A percentile compares a stretch with the other conserved stretches of the same genome.
These are phyloP conservation scores for Escallonia rubra DNA, from an alignment of 129 eudicot species.

Conservation along the genomic window DNA sequence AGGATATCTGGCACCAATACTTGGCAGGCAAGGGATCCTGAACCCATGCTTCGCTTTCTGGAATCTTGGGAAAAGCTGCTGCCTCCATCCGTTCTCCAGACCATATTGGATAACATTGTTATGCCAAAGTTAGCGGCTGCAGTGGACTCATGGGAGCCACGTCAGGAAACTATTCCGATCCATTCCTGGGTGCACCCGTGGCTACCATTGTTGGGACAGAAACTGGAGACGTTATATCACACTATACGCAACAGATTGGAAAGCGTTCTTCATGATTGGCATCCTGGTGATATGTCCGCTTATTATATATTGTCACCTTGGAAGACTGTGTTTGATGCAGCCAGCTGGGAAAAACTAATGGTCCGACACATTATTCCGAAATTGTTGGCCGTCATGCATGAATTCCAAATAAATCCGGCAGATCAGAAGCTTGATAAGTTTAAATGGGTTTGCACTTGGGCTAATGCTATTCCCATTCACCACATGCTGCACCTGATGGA, in stretches of 20 bases:
- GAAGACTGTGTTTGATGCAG: too few relatives aligned
- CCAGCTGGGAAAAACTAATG: too few relatives aligned
- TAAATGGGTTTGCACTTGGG: conserved; percentile 66
- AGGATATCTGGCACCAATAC: conserved; percentile 30
- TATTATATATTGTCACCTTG: too few relatives aligned
- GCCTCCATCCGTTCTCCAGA: conserved; percentile 59
- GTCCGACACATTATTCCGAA: too few relatives aligned
- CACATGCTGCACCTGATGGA: conserved; percentile 81
- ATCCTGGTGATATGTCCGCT: too few relatives aligned
- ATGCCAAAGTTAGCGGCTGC: conserved; percentile 50
- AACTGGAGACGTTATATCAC: conserved; percentile 33
- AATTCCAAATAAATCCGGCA: too few relatives aligned
- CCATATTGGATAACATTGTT: conserved; percentile 49
- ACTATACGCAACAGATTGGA: conserved; percentile 26
- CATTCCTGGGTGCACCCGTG: conserved; percentile 59
- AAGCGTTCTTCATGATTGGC: too few relatives aligned
- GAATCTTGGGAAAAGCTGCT: conserved; percentile 73
- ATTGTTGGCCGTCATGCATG: too few relatives aligned
- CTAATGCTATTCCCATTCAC: conserved; percentile 44
- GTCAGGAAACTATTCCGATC: conserved; percentile 50
- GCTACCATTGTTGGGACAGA: conserved; percentile 39
- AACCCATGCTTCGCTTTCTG: conserved; percentile 60
- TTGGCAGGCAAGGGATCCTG: conserved; percentile 37
- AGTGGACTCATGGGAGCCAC: conserved; percentile 48
- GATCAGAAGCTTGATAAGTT: too few relatives aligned